Evolutionary conservation across 129 eudicot genomes (phyloP), one percentile per base, ranked within the genome.

Genomic region (Ambrosia artemisiifolia): DNA sequence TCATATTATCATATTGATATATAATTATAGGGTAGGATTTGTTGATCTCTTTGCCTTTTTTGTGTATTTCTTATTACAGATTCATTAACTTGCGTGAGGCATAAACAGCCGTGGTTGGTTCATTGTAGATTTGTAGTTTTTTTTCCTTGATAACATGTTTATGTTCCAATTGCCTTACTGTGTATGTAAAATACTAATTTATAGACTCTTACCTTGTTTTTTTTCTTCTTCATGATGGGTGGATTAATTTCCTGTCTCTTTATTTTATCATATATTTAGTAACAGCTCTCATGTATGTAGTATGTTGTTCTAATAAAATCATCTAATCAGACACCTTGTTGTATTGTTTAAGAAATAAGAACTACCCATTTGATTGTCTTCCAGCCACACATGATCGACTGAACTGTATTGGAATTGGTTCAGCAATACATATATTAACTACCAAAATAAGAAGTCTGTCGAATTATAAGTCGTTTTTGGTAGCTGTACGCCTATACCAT

Each of bases 41-140:
- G 11, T 73, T 73, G 46, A 48, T 73, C 59, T 14, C 64, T 43
- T 44, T 30, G 13, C 77, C 14, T n/a, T 46, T 11, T 60, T 33
- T 28, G 59, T 60, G 19, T 20, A 71, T 42, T 55, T 38, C 43
- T 38, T 17, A 49, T 74, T 49, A 50, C 51, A 36, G 36, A 35
- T 32, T 51, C 34, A 50, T 50, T 8, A 14, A 74, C 53, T 61
- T 20, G 55, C 42, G 55, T 24, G 75, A 57, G 42, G 67, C 44
- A 42, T 24, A 71, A 42, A 54, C n/a, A n/a, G 57, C 17, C 4
- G 1, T 59, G 50, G 43, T 71, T 38, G 43, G 43, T 38, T 5
- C 43, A 38, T 38, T 71, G 54, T 63, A 11, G 36, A 63, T 74
- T n/a, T n/a, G n/a, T n/a, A n/a, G n/a, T 11, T 5, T 50, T 50